Conservation (phyloP, 1,284 basidiomycete species). For the Apiotrichum montevideense region DNA sequence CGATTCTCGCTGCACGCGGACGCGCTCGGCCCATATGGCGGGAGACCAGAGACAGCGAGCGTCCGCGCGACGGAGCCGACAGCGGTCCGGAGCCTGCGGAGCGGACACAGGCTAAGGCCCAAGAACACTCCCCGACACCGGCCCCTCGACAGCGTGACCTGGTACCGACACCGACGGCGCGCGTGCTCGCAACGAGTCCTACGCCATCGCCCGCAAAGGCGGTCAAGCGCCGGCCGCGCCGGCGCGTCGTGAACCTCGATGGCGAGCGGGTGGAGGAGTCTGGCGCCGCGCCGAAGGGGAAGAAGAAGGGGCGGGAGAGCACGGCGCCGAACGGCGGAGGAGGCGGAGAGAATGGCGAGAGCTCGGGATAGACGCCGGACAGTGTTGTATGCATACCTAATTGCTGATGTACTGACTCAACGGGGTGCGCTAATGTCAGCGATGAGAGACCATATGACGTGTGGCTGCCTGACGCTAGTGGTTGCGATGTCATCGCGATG, state of each 20-base stretch:
- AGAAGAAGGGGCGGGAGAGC: no score
- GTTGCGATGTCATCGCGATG: no score
- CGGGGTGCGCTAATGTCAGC: no score
- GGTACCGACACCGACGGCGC: neutral
- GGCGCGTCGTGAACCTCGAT: conserved; percentile 14
- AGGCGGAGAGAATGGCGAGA: no score
- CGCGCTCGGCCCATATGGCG: neutral
- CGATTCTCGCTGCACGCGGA: conserved; percentile 3
- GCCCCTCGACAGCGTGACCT: neutral
- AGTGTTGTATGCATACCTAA: no score
- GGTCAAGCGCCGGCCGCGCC: conserved; percentile 1
- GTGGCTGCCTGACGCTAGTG: no score
- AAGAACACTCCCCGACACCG: neutral
- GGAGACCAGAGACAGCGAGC: neutral
- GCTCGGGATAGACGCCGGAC: no score
- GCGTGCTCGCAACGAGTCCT: neutral
- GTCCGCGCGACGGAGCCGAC: neutral
- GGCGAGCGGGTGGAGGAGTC: neutral
- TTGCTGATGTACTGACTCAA: no score
- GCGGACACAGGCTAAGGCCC: neutral
- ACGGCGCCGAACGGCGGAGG: no score
- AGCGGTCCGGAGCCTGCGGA: neutral
- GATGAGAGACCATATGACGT: no score
- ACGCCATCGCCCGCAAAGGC: neutral
- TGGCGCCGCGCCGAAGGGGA: no score